Percentiles rank a stretch among this genome's conserved stretches.
Conservation (phyloP, 805 yeast species). For the Candida sakaeoensis region DNA sequence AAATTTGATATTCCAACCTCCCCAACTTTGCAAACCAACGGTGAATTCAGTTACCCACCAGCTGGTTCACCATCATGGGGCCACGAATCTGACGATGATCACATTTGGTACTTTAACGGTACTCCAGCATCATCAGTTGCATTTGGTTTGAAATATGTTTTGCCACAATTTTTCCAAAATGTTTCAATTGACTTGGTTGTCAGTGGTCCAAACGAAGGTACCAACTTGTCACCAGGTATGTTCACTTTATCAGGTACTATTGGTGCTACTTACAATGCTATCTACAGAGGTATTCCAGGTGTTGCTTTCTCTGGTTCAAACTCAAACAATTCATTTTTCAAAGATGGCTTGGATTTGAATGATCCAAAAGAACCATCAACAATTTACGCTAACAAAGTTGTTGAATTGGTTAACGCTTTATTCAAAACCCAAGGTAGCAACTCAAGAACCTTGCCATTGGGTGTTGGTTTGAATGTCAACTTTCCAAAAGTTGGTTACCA, state of each 20-base stretch:
- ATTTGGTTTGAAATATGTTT: slow-evolving; percentile 44
- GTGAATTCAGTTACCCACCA: slow-evolving; percentile 45
- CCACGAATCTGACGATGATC: slow-evolving; percentile 35
- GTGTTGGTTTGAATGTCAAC: slow-evolving; percentile 47
- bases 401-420: slow-evolving; percentile 35
- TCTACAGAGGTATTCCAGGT: slow-evolving; percentile 47
- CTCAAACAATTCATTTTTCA: slow-evolving; percentile 45
- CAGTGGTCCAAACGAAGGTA: slow-evolving; percentile 53
- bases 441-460: slow-evolving; percentile 37
- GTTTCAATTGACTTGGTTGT: slow-evolving; percentile 45
- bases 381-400: slow-evolving; percentile 41
- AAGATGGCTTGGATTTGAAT: slow-evolving; percentile 39
- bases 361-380: slow-evolving; percentile 40
- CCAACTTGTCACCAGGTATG: slow-evolving; percentile 40
- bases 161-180: slow-evolving; percentile 44
- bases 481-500: slow-evolving; percentile 42
- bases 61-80: slow-evolving; percentile 56
- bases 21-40: slow-evolving; percentile 38
- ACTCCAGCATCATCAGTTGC: slow-evolving; percentile 53
- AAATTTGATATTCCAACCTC: slow-evolving; percentile 42
- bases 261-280: slow-evolving; percentile 48
- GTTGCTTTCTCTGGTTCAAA: slow-evolving; percentile 52
- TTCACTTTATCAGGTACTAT: slow-evolving; percentile 48
- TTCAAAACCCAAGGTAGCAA: slow-evolving; percentile 37
- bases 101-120: slow-evolving; percentile 54